Evolutionary conservation across 1,139 yeast genomes (phyloP).

Genomic region (Eremothecium sinecaudum): DNA sequence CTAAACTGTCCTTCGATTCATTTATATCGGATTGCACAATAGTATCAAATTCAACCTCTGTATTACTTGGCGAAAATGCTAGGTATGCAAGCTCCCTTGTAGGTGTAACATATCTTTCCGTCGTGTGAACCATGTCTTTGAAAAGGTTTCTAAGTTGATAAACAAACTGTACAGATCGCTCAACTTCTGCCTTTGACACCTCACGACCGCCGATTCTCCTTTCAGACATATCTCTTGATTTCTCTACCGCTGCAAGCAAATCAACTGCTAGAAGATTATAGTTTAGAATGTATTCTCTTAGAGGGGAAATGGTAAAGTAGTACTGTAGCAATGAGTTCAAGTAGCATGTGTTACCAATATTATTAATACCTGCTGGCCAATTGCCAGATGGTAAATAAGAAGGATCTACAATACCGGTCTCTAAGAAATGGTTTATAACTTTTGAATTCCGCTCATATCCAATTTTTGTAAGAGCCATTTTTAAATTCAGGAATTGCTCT

Average conservation of each 20-base stretch:
- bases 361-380: slow-evolving; percentile 87
- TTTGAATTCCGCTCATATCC: slow-evolving; percentile 44
- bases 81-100: slow-evolving; percentile 76
- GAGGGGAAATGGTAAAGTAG: slow-evolving; percentile 75
- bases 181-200: slow-evolving; percentile 64
- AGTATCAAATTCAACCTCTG: slow-evolving; percentile 54
- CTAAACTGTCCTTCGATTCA: too few species aligned
- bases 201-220: slow-evolving; percentile 81
- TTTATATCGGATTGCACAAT: too few species aligned
- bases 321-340: slow-evolving; percentile 82
- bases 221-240: slow-evolving; percentile 25
- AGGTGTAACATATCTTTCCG: slow-evolving; percentile 64
- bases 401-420: slow-evolving; percentile 53
- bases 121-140: slow-evolving; percentile 55
- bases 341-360: slow-evolving; percentile 93
- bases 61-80: slow-evolving; percentile 71
- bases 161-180: slow-evolving; percentile 73
- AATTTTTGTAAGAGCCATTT: slow-evolving; percentile 43
- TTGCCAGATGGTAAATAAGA: slow-evolving; percentile 50
- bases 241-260: slow-evolving; percentile 18
- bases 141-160: slow-evolving; percentile 63
- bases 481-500: slow-evolving; percentile 39
- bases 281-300: slow-evolving; percentile 54
- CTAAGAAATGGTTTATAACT: slow-evolving; percentile 43
- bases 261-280: slow-evolving; percentile 33